Percentiles rank a stretch among this genome's conserved stretches.
Conservation (phyloP, 306 rosid species). For the Cajanus cajan region DNA sequence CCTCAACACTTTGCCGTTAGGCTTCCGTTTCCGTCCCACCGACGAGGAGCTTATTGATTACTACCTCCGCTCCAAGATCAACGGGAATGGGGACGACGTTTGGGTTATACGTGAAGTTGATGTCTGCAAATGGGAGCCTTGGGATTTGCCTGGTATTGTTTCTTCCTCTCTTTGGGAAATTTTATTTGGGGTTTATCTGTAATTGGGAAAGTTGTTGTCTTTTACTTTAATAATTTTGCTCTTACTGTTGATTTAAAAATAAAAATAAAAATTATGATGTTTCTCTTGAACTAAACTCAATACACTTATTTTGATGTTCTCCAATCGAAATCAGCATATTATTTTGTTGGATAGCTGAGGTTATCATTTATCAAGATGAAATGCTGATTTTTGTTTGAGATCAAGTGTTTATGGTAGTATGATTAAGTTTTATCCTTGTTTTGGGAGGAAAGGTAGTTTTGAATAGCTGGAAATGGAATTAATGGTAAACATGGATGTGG, state of each 20-base stretch:
- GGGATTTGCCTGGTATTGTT: conserved; percentile 88
- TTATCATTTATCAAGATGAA: too few relatives aligned
- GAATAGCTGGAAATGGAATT: background rate
- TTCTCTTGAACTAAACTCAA: background rate
- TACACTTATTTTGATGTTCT: background rate
- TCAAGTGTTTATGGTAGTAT: background rate
- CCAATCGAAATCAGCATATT: background rate
- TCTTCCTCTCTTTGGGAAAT: too few relatives aligned
- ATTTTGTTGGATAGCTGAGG: background rate
- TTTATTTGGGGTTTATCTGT: background rate
- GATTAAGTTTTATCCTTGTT: background rate
- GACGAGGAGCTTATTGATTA: conserved; percentile 81
- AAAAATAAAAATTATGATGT: background rate
- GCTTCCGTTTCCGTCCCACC: conserved; percentile 86
- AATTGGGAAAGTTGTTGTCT: conserved; percentile 4
- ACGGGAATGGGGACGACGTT: conserved; percentile 63
- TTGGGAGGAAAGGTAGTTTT: background rate
- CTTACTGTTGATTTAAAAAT: background rate
- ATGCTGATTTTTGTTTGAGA: background rate
- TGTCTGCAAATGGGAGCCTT: conserved; percentile 95
- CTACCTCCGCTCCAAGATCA: conserved; percentile 79
- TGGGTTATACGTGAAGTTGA: conserved; percentile 83
- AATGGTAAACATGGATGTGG: background rate
- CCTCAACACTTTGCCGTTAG: conserved; percentile 62
- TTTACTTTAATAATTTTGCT: background rate